Evolutionary conservation across 495 filamentous ascomycete genomes (phyloP).

Genomic region (Penicillium lagena): DNA sequence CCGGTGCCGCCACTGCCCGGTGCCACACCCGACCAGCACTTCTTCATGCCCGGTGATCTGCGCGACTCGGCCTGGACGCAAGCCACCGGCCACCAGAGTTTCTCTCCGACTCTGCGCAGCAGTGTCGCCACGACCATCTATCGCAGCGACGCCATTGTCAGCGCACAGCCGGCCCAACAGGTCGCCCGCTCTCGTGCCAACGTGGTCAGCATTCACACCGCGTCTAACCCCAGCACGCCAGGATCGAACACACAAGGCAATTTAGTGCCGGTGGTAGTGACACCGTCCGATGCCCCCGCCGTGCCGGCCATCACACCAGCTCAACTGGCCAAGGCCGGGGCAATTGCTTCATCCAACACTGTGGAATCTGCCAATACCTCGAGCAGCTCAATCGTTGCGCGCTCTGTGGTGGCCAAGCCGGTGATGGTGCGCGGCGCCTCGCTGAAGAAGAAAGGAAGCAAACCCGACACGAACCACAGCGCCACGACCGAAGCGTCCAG

Average conservation of each 20-base stretch:
- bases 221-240: slow-evolving; percentile 10
- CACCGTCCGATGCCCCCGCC: slow-evolving; percentile 39
- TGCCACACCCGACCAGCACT: slow-evolving; percentile 71
- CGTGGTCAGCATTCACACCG: slow-evolving; percentile 75
- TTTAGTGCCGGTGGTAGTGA: slow-evolving; percentile 16
- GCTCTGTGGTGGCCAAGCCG: slow-evolving; percentile 36
- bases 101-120: slow-evolving; percentile 57
- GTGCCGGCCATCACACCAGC: slow-evolving; percentile 47
- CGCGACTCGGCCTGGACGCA: slow-evolving; percentile 80
- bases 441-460: slow-evolving; percentile 26
- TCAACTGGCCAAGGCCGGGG: slow-evolving; percentile 37
- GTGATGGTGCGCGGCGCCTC: slow-evolving; percentile 35
- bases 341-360: slow-evolving; percentile 3
- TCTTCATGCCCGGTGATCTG: slow-evolving; percentile 89
- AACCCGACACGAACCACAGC: slow-evolving; percentile 2
- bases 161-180: slow-evolving; percentile 74
- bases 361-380: background rate
- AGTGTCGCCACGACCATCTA: slow-evolving; percentile 92
- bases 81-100: slow-evolving; percentile 57
- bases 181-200: slow-evolving; percentile 79
- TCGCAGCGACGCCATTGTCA: slow-evolving; percentile 77
- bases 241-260: too few species aligned
- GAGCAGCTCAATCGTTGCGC: slow-evolving; percentile 39
- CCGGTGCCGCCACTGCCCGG: slow-evolving; percentile 90
- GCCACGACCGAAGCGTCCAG: slow-evolving; percentile 17